Base-by-base conservation (phyloP, 148 eudicot genomes). In the Arctostaphylos glauca region DNA sequence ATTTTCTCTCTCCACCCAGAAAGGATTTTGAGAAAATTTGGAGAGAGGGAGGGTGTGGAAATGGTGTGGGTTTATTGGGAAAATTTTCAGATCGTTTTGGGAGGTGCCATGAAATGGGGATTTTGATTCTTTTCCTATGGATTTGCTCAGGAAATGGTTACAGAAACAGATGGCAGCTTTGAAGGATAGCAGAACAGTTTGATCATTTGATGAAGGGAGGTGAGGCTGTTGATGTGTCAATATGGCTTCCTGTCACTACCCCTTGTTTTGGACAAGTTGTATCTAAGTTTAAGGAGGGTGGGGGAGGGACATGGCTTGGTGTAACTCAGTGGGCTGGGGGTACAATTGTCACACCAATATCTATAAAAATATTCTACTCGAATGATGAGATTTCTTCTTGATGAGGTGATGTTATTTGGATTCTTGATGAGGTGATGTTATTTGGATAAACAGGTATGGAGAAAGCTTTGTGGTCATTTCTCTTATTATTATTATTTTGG, bases 381-480 rank as follows among this genome's bases (percentile, higher is more conserved):
- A 54, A 43, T 18, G 74, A 76, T 74, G 85, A 79, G 54, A 79
- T 31, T 31, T 31, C 38, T 72, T 81, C 88, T 82, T 73, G 88
- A 82, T 84, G 84, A 79, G 89, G 76, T 67, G 86, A 74, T 48
- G 75, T 70, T 81, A 77, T 84, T 81, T 85, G 92, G 92, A 88
- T 85, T 81, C 88, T 82, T 73, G 88, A 82, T 84, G 84, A 79
- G 89, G 76, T 67, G 86, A 74, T 48, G 75, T 70, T 81, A 77
- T 84, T 81, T 85, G 92, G 92, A 88, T 85, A 80, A 70, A 70
- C 56, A 58, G 77, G 88, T 46, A 88, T 87, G 84, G 89, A 87
- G 86, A 31, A 86, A 86, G 89, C 90, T 86, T 90, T 91, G 92
- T 86, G 86, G 84, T 80, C 7, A 91, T 90, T 81, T 72, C 67